phyloP scores from a whole-genome alignment of 345 rosid species.

The Nasturtium officinale region DNA sequence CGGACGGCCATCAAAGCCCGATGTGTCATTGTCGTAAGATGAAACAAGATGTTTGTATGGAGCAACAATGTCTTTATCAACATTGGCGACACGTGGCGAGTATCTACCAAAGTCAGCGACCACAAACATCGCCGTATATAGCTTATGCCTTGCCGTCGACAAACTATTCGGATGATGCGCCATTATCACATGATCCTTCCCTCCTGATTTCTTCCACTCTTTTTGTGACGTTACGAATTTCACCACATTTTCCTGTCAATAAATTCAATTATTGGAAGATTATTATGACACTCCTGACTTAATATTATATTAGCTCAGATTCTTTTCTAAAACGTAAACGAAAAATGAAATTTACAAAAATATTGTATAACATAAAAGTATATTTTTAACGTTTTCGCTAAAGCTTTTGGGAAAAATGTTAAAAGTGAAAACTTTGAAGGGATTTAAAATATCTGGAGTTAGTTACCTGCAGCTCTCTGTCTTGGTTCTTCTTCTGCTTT shows the following conservation, averaged over 20 bases:
- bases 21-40: constrained; percentile 61
- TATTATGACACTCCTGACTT: not conserved
- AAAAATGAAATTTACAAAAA: too few species aligned
- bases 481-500: constrained; percentile 59
- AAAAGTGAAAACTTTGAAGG: not conserved
- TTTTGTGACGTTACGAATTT: constrained; percentile 54
- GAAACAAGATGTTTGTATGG: constrained; percentile 86
- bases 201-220: constrained; percentile 85
- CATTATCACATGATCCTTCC: constrained; percentile 71
- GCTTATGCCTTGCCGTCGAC: constrained; percentile 72
- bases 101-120: constrained; percentile 94
- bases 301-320: too few species aligned
- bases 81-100: constrained; percentile 75
- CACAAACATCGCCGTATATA: constrained; percentile 80
- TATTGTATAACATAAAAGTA: too few species aligned
- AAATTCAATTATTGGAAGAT: not conserved
- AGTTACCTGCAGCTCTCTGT: constrained; percentile 51
- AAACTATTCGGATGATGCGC: constrained; percentile 99
- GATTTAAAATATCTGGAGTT: not conserved
- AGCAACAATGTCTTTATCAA: constrained; percentile 85
- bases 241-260: constrained; percentile 65
- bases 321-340: too few species aligned
- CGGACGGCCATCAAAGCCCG: constrained; percentile 69
- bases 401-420: not conserved
- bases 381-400: constrained; percentile 7